Conservation (phyloP, 1,139 yeast genomes). For the Magnusiomyces paraingens region DNA sequence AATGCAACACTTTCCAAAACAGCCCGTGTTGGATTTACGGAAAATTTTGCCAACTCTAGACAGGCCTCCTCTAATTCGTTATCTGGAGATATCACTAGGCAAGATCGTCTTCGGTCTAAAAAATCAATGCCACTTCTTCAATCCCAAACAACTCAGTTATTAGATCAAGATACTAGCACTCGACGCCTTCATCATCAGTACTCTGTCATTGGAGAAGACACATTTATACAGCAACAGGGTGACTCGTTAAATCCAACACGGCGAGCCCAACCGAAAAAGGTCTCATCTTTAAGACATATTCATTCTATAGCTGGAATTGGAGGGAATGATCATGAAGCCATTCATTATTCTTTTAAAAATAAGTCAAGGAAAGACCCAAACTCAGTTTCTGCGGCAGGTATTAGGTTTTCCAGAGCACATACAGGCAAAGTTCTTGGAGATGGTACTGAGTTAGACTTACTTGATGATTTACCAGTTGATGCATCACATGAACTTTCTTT, state of each 20-base stretch:
- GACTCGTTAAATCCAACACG: slow-evolving; percentile 23
- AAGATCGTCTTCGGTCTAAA: slow-evolving; percentile 12
- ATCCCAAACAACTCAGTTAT: slow-evolving; percentile 3
- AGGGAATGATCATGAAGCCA: too few species aligned
- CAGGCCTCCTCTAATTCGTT: not conserved
- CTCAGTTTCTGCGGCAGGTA: too few species aligned
- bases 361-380: too few species aligned
- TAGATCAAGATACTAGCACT: not conserved
- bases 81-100: slow-evolving; percentile 2
- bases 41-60: not conserved
- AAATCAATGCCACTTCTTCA: slow-evolving; percentile 11
- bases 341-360: too few species aligned
- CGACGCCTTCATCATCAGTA: not conserved
- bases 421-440: slow-evolving; percentile 27
- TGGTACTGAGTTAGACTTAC: slow-evolving; percentile 31
- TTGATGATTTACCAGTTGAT: slow-evolving; percentile 30
- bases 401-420: slow-evolving; percentile 18
- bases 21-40: slow-evolving; percentile 6
- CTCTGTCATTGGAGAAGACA: slow-evolving; percentile 3
- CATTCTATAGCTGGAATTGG: too few species aligned
- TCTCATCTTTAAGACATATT: too few species aligned
- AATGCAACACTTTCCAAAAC: not conserved
- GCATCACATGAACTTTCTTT: slow-evolving; percentile 19
- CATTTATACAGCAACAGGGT: slow-evolving; percentile 12
- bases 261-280: too few species aligned